These are phyloP conservation scores for Brassica juncea DNA, from an alignment of 345 rosid species.

Conservation along the genomic window DNA sequence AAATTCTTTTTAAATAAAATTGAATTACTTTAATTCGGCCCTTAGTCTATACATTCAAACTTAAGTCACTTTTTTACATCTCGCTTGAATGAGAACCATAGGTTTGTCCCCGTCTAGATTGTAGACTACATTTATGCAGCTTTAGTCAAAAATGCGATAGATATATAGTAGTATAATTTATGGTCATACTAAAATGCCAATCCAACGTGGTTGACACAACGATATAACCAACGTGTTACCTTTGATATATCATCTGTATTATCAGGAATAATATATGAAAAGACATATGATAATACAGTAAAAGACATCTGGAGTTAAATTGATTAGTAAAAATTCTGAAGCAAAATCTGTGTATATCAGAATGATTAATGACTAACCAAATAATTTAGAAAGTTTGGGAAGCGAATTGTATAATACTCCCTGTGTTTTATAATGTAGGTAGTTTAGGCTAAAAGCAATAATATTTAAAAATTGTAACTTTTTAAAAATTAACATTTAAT, in stretches of 20 bases:
- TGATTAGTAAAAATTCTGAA: background rate
- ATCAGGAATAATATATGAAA: background rate
- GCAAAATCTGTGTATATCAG: background rate
- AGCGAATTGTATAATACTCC: background rate
- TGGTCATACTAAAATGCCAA: background rate
- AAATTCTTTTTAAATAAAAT: conserved; percentile 25
- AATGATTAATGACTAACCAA: background rate
- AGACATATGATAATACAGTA: background rate
- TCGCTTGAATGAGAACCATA: conserved; percentile 18
- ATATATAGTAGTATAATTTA: background rate
- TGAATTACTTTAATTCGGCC: conserved; percentile 33
- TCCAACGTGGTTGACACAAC: background rate
- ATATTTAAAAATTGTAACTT: no score
- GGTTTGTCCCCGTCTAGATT: conserved; percentile 33
- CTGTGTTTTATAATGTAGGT: no score
- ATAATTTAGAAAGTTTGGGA: background rate
- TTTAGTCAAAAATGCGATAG: conserved; percentile 22
- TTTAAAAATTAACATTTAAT: no score
- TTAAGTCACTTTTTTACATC: conserved; percentile 25
- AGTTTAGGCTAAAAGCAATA: no score
- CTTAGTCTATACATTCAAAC: conserved; percentile 26
- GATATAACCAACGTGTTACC: background rate
- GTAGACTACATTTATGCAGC: conserved; percentile 38
- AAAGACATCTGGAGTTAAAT: background rate
- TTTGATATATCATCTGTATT: background rate